Conservation (phyloP, 495 filamentous ascomycete genomes). For the Astrothelium subdiscretum region DNA sequence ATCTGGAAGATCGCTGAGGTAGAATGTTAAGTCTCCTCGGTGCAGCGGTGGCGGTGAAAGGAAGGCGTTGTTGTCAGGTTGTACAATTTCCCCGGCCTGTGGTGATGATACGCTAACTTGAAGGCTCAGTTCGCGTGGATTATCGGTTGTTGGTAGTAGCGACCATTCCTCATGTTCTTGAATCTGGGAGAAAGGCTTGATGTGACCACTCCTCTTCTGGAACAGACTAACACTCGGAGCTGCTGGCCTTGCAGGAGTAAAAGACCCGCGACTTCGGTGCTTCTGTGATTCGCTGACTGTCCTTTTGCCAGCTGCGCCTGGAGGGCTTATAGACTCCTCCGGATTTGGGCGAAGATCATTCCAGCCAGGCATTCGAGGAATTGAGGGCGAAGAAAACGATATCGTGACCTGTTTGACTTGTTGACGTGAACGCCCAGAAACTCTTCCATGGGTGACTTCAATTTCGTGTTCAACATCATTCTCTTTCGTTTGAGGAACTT, state of each 20-base stretch:
- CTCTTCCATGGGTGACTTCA: constrained; percentile 12
- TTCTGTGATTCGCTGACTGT: background rate
- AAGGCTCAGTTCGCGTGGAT: background rate
- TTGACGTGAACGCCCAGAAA: background rate
- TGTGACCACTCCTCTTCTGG: background rate
- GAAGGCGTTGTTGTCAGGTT: background rate
- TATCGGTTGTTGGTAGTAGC: background rate
- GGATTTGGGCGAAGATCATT: too few species aligned
- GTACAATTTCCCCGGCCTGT: background rate
- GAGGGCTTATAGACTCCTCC: too few species aligned
- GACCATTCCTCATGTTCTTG: background rate
- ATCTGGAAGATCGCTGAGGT: constrained; percentile 30
- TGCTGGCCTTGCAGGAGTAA: background rate
- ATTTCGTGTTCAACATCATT: constrained; percentile 26
- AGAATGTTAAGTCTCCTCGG: constrained; percentile 22
- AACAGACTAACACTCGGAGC: background rate
- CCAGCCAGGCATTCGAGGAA: background rate
- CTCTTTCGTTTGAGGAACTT: constrained; percentile 6
- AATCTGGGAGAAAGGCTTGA: background rate
- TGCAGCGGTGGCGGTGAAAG: background rate
- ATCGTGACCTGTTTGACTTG: constrained; percentile 18
- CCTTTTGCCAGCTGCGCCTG: background rate
- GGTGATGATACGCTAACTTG: background rate
- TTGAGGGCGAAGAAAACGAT: constrained; percentile 12
- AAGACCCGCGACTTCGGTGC: background rate